Conservation (phyloP, 208 protist genomes). For the Herpetomonas tarakana region DNA sequence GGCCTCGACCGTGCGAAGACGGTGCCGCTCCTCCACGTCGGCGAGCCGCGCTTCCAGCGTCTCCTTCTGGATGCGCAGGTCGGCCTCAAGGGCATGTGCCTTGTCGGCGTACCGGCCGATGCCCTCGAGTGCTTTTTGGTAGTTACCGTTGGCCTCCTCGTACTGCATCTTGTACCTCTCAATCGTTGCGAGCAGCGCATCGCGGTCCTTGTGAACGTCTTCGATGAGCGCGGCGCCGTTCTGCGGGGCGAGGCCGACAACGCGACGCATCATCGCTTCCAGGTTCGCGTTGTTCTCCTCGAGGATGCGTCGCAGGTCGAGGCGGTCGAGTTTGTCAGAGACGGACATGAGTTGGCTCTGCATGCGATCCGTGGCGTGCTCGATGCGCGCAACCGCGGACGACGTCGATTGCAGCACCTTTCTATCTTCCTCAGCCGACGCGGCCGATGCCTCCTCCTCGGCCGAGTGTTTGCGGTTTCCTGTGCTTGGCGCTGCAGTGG, state of each 20-base stretch:
- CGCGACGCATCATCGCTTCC: conserved; percentile 48
- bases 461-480: not conserved
- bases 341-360: conserved; percentile 48
- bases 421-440: conserved; percentile 5
- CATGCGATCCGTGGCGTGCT: conserved; percentile 41
- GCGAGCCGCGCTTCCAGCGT: conserved; percentile 26
- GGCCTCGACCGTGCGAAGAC: conserved; percentile 50
- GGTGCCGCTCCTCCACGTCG: conserved; percentile 50
- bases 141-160: conserved; percentile 61
- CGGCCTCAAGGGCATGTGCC: conserved; percentile 41
- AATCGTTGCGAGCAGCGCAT: conserved; percentile 55
- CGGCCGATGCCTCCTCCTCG: conserved; percentile 7
- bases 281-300: conserved; percentile 63
- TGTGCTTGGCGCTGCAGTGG: conserved; percentile 6
- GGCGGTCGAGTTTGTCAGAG: conserved; percentile 64
- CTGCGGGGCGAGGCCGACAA: conserved; percentile 45
- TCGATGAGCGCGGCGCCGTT: conserved; percentile 35
- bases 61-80: conserved; percentile 55
- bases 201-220: conserved; percentile 56
- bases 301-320: conserved; percentile 49
- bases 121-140: conserved; percentile 66
- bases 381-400: conserved; percentile 8
- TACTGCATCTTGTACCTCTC: conserved; percentile 46
- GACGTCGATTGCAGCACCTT: not conserved
- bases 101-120: conserved; percentile 63